Base-by-base conservation (phyloP, 2,329 filamentous ascomycete genomes). In the Sarocladium brachiariae region DNA sequence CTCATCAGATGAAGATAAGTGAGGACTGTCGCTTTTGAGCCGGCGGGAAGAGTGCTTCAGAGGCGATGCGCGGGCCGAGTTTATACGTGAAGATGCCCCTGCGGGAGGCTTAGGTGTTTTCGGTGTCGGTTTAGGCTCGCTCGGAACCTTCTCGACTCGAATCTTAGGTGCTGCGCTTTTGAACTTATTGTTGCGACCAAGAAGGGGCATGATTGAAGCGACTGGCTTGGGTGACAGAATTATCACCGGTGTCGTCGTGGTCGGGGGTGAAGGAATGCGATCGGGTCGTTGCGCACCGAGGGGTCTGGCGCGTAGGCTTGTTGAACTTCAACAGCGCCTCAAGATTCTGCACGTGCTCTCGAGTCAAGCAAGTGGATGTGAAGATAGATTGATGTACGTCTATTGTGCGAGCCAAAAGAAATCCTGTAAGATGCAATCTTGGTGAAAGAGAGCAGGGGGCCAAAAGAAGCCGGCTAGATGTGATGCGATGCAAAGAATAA, bases 111-210 rank as follows among this genome's bases (percentile, higher is more conserved):
- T 51, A 19, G 63, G 66, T 27, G 63, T 59, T 56, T 66, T 70
- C 7, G 66, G 63, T 43, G 65, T 67, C 8, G 67, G 67, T 41
- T 68, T 65, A 14, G 65, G 61, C 3, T 61, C 54, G 59, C 78
- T 67, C 50, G 70, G 65, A 52, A 78, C 74, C 56, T 73, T 75
- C 61, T 80, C 75, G 58, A 77, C 73, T 53, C 75, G 72, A 57
- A 78, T 71, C 53, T 70, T 71, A 51, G 73, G 71, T 50, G 71
- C 68, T 54, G 75, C 71, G 56, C 76, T 79, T 55, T 69, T 70
- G 33, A 49, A 49, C 46, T 49, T 49, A 31, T 49, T 35, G 31
- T 31, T 49, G 30, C 27, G 30, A 13, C 33, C 46, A 19, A 35
- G 46, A n/a, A 35, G 46, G 65, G 64, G 65, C 65, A 68, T 68